Evolutionary conservation across 495 filamentous ascomycete genomes (phyloP).

Genomic region (Filosporella fistucella): DNA sequence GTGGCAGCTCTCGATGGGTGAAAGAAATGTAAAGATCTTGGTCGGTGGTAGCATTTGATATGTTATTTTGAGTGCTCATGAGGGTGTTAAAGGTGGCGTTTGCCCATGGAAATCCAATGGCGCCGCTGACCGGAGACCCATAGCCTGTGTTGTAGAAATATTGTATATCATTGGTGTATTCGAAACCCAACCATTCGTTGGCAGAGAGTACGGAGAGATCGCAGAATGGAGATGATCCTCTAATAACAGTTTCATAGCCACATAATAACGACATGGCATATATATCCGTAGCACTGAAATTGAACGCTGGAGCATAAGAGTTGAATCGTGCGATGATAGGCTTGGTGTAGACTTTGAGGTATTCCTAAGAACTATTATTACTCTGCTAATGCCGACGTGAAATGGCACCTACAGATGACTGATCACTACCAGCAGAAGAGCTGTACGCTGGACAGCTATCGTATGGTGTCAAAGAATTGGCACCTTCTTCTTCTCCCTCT

Average conservation of each 20-base stretch:
- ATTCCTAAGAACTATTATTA: slow-evolving; percentile 12
- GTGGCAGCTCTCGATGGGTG: slow-evolving; percentile 45
- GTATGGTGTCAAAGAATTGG: slow-evolving; percentile 43
- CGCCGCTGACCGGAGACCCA: slow-evolving; percentile 33
- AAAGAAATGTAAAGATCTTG: slow-evolving; percentile 45
- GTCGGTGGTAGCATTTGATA: slow-evolving; percentile 17
- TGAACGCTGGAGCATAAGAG: slow-evolving; percentile 34
- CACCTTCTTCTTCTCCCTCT: slow-evolving; percentile 30
- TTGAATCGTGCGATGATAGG: slow-evolving; percentile 40
- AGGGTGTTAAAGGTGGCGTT: slow-evolving; percentile 36
- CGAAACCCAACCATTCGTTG: slow-evolving; percentile 43
- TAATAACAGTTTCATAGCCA: slow-evolving; percentile 44
- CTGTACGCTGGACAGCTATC: slow-evolving; percentile 42
- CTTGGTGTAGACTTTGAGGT: slow-evolving; percentile 35
- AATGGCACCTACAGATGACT: slow-evolving; percentile 23
- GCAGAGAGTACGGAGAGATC: slow-evolving; percentile 37
- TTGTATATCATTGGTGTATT: slow-evolving; percentile 41
- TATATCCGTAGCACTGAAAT: slow-evolving; percentile 41
- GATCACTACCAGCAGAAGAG: slow-evolving; percentile 37
- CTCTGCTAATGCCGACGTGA: background rate
- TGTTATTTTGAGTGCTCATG: slow-evolving; percentile 12
- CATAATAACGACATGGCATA: slow-evolving; percentile 46
- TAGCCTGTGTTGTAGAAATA: slow-evolving; percentile 47
- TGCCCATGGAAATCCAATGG: slow-evolving; percentile 43
- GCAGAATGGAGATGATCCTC: slow-evolving; percentile 42